A percentile compares a stretch with the other conserved stretches of the same genome.
Evolutionary conservation across 2,329 filamentous ascomycete genomes (phyloP).

Genomic region (Nigrospora oryzae): DNA sequence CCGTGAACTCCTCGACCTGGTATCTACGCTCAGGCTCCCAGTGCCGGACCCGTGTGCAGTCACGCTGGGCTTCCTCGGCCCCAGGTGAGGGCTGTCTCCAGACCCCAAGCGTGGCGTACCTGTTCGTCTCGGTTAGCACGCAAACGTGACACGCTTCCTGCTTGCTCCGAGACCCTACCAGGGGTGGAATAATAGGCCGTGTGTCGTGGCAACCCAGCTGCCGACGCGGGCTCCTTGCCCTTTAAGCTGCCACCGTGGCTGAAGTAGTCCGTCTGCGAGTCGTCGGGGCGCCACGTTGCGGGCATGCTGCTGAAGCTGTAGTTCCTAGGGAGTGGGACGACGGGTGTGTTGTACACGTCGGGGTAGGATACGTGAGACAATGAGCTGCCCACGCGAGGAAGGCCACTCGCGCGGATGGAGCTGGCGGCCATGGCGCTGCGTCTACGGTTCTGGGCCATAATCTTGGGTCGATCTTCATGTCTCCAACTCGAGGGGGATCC

Average conservation of each 20-base stretch:
- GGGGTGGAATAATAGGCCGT: no score
- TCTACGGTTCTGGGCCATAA: constrained; percentile 41
- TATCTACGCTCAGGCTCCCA: background rate
- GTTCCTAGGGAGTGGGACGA: constrained; percentile 28
- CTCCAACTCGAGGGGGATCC: constrained; percentile 45
- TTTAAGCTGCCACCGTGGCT: constrained; percentile 9
- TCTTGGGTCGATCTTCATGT: constrained; percentile 33
- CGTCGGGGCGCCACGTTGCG: constrained; percentile 12
- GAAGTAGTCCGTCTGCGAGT: constrained; percentile 11
- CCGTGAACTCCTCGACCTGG: background rate
- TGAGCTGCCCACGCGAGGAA: constrained; percentile 38
- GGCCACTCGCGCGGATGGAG: constrained; percentile 17
- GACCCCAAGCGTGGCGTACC: no score
- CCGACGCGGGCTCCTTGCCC: constrained; percentile 15
- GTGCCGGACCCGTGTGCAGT: background rate
- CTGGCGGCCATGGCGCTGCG: constrained; percentile 38
- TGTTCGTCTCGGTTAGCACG: no score
- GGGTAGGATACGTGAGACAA: constrained; percentile 39
- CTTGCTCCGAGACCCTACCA: no score
- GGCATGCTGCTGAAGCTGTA: constrained; percentile 35
- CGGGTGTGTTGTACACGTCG: constrained; percentile 27
- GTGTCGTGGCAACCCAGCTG: constrained; percentile 3
- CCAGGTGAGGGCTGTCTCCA: no score
- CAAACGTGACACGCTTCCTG: no score
- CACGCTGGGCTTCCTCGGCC: no score